Conservation (phyloP, 23 red algal genomes). For the Pyropia haitanensis region DNA sequence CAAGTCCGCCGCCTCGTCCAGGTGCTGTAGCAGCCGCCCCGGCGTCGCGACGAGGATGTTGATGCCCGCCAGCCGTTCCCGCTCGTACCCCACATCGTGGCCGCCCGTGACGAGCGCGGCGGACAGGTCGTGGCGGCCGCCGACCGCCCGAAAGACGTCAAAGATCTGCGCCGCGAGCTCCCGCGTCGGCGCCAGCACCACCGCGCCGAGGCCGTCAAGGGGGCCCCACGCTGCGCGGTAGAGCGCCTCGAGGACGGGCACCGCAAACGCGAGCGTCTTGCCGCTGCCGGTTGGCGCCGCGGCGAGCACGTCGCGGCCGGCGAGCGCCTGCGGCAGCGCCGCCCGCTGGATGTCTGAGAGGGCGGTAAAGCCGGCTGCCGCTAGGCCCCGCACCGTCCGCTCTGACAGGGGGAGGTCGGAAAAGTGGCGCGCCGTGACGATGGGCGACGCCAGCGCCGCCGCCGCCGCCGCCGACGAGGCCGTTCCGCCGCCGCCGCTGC, state of each 20-base stretch:
- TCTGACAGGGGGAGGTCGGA: conserved; percentile 74
- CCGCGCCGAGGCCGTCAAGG: conserved; percentile 82
- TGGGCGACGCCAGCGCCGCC: not conserved
- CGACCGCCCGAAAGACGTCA: conserved; percentile 72
- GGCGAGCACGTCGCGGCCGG: conserved; percentile 75
- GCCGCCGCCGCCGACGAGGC: too few species aligned
- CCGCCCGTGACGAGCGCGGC: conserved; percentile 96
- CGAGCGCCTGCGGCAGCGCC: conserved; percentile 68
- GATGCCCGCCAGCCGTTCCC: conserved; percentile 68
- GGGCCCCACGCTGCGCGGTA: conserved; percentile 59
- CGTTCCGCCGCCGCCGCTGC: too few species aligned
- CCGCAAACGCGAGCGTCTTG: conserved; percentile 94
- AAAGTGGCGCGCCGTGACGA: conserved; percentile 50
- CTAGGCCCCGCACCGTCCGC: conserved; percentile 71
- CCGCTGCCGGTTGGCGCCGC: conserved; percentile 89
- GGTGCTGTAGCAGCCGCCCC: conserved; percentile 90
- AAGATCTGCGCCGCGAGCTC: conserved; percentile 95
- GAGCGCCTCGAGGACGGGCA: conserved; percentile 73
- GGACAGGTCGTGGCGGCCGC: conserved; percentile 58
- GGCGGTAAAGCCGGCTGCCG: conserved; percentile 34
- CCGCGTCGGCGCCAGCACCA: conserved; percentile 87
- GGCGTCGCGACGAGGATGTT: conserved; percentile 96
- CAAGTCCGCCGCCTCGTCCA: conserved; percentile 78
- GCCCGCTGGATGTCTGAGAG: conserved; percentile 76
- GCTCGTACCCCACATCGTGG: conserved; percentile 68